Evolutionary conservation across 2,329 filamentous ascomycete species (phyloP).

Genomic region (Aspergillus sp.): DNA sequence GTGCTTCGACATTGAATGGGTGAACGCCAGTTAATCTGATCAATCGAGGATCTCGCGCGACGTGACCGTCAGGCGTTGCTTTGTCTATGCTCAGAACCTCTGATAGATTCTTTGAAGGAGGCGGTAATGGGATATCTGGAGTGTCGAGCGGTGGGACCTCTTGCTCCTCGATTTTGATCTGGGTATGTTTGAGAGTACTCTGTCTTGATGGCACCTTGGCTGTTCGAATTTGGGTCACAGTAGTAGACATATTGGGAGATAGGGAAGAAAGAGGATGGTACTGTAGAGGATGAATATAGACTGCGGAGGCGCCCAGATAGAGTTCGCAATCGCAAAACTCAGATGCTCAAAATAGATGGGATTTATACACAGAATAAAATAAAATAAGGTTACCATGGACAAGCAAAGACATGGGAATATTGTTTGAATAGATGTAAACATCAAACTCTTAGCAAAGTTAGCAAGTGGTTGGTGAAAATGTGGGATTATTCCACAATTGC

Average conservation of each 20-base stretch:
- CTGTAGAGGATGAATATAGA: not conserved
- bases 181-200: slow-evolving; percentile 20
- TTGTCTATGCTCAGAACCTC: slow-evolving; percentile 72
- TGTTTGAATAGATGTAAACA: not conserved
- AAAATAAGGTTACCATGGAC: not conserved
- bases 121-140: slow-evolving; percentile 65
- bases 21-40: slow-evolving; percentile 86
- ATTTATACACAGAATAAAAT: too few species aligned
- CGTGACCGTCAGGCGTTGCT: slow-evolving; percentile 79
- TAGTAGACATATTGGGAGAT: slow-evolving; percentile 25
- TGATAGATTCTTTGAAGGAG: slow-evolving; percentile 57
- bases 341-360: not conserved
- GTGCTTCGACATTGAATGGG: slow-evolving; percentile 88
- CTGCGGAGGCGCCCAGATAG: not conserved
- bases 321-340: not conserved
- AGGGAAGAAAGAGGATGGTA: not conserved
- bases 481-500: not conserved
- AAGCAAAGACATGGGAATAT: not conserved
- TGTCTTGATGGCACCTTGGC: slow-evolving; percentile 14
- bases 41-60: slow-evolving; percentile 74
- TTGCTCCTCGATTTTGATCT: slow-evolving; percentile 28
- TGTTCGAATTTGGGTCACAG: slow-evolving; percentile 25
- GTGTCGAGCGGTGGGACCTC: slow-evolving; percentile 24
- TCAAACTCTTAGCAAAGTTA: not conserved
- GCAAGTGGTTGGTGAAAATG: not conserved